Base-by-base conservation (phyloP, 345 rosid genomes). In the Rhizophora mangle region DNA sequence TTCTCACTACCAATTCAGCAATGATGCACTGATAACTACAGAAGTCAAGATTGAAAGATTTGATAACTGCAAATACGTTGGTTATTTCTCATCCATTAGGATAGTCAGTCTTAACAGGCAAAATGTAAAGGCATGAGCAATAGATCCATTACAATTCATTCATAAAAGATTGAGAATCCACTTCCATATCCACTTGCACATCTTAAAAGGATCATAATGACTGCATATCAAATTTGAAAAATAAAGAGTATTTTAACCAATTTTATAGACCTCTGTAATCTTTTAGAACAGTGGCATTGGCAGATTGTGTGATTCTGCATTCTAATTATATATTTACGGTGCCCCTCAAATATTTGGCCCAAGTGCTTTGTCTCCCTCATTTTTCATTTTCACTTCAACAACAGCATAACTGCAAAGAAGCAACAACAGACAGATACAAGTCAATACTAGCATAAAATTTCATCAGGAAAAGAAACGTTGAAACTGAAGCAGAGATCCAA, bases 311-410 rank as follows among this genome's bases (percentile, higher is more conserved):
- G 60, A 94, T 89, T 80, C 89, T 84, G 56, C 98, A 95, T 65
- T 88, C 98, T 4, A 94, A 5, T 31, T 4, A 5, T 31, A 31
- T 77, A 32, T 68, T 81, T 57, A 94, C 88, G 11, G 79, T 18
- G 72, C 76, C 88, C 26, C 97, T 96, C 62, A 94, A 4, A 63
- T 46, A 27, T 89, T 94, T 4, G 83, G 88, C 83, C 85, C 88
- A 68, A 86, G 91, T 51, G n/a, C n/a, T n/a, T n/a, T n/a, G n/a
- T n/a, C n/a, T n/a, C n/a, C n/a, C n/a, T n/a, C n/a, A n/a, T n/a
- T n/a, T n/a, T n/a, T n/a, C n/a, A 94, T 67, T 60, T 87, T 90
- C 64, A 94, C 93, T 67, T 85, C 92, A 68, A 94, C 86, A 60
- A 79, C 27, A 0, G 98, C 95, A 72, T 79, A 82, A 80, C 96